Evolutionary conservation across 805 yeast genomes (phyloP), one percentile per base, ranked within the genome.

Genomic region (Candida lessepsii): DNA sequence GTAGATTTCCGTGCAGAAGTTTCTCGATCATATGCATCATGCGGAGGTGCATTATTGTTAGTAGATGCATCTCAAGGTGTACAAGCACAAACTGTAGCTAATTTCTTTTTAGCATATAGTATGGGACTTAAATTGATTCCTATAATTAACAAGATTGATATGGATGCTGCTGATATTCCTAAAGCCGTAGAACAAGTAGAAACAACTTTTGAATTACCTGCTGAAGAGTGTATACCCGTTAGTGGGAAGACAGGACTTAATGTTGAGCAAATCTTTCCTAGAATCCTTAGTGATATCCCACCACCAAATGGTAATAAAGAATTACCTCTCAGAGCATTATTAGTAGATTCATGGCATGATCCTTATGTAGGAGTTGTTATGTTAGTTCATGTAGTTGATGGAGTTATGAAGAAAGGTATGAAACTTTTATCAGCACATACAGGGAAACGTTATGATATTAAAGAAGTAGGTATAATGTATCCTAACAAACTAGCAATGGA

Each of bases 291-390:
- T 48, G 75, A 81, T 29, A 81, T 93, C n/a, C 95, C 95, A 1
- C 66, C 83, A 2, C 96, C 96, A 1, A 58, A 65, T 0, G 95
- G 95, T 4, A 61, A 68, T 14, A 35, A 58, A 0, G 52, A 57
- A 5, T 60, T 56, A 1, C 89, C 90, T 0, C 63, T 84, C 35
- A 76, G 85, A 47, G 86, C 89, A 1, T 76, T 91, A 41, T 68
- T 91, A 35, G 95, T 91, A n/a, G 99, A 91, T 58, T 90, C 97
- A 3, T 91, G 99, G 99, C 93, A 89, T 57, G 98, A 91, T 57
- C 73, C 87, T 2, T 93, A 87, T 52, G 75, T 86, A 9, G 99
- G 99, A 2, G 98, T 91, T 4, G 86, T 93, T 2, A 70, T 90
- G 64, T 66, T 91, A 34, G 85, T 91, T 1, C 78, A 86, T 56